A percentile compares a stretch with the other conserved stretches of the same genome.
phyloP scores from a whole-genome alignment of 352 stramenopile species.

The Hyaloperonospora brassicae region DNA sequence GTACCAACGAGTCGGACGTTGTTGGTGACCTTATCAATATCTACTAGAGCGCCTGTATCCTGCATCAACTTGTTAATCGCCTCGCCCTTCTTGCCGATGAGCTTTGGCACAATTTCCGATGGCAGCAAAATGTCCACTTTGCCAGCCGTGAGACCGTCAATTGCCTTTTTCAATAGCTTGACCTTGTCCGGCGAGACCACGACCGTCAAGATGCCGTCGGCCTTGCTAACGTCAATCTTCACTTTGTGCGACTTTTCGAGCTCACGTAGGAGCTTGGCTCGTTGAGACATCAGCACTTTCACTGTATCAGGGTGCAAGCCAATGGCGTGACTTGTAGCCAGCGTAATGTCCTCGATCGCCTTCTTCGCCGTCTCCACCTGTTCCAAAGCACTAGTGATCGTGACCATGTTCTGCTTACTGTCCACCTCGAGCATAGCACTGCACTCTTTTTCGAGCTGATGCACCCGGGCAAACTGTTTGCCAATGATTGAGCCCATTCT shows the following conservation, averaged over 20 bases:
- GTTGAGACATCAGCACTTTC: constrained; percentile 70
- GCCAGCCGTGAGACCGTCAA: constrained; percentile 43
- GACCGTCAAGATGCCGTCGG: constrained; percentile 56
- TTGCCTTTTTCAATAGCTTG: constrained; percentile 42
- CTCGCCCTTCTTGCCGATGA: constrained; percentile 82
- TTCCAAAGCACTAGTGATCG: constrained; percentile 43
- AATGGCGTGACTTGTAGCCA: constrained; percentile 57
- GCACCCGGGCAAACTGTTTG: constrained; percentile 50
- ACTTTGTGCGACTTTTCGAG: constrained; percentile 48
- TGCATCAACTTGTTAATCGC: constrained; percentile 82
- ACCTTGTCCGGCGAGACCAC: constrained; percentile 42
- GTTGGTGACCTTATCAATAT: constrained; percentile 78
- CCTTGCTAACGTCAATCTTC: constrained; percentile 64
- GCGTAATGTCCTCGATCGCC: constrained; percentile 59
- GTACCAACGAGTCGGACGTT: constrained; percentile 53
- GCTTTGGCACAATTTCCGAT: constrained; percentile 69
- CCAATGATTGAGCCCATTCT: constrained; percentile 60
- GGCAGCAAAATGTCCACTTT: constrained; percentile 57
- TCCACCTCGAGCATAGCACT: constrained; percentile 57
- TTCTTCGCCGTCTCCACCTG: constrained; percentile 35
- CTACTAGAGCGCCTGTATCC: constrained; percentile 57
- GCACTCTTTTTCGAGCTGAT: constrained; percentile 51
- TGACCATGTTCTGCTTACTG: constrained; percentile 43
- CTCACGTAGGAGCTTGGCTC: constrained; percentile 62
- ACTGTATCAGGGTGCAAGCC: constrained; percentile 69